A percentile compares a stretch with the other conserved stretches of the same genome.
Evolutionary conservation across 1,284 basidiomycete genomes (phyloP).

Genomic region (Leccinum subrobustum): DNA sequence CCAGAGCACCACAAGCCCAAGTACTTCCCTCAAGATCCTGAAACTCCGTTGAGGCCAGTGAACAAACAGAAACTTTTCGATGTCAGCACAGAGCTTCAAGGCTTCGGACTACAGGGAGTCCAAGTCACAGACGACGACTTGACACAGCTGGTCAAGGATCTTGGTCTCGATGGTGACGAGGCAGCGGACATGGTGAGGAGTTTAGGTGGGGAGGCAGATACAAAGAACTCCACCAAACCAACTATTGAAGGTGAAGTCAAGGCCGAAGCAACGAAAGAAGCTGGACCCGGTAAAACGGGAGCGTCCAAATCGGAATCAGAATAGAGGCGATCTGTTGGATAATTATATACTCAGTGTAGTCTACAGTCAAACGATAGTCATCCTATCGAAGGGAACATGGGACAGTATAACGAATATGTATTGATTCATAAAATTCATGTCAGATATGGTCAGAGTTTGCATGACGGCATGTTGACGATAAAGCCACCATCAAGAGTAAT

Average conservation of each 20-base stretch:
- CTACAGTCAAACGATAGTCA: slow-evolving; percentile 1
- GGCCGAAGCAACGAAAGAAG: slow-evolving; percentile 1
- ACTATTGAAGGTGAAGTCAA: not conserved
- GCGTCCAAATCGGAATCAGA: slow-evolving; percentile 3
- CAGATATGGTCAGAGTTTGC: slow-evolving; percentile 21
- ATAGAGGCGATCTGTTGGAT: not conserved
- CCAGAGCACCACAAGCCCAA: slow-evolving; percentile 64
- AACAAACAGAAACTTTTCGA: slow-evolving; percentile 60
- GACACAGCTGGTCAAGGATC: slow-evolving; percentile 61
- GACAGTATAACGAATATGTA: not conserved
- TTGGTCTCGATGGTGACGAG: slow-evolving; percentile 71
- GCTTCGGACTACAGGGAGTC: slow-evolving; percentile 72
- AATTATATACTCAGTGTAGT: slow-evolving; percentile 6
- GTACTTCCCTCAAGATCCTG: slow-evolving; percentile 48
- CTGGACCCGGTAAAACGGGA: not conserved
- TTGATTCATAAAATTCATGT: not conserved
- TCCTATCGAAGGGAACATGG: not conserved
- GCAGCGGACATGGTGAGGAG: slow-evolving; percentile 68
- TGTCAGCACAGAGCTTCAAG: slow-evolving; percentile 60
- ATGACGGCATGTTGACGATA: slow-evolving; percentile 35
- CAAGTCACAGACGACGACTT: slow-evolving; percentile 75
- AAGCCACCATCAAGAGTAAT: slow-evolving; percentile 60
- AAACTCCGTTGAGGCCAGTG: slow-evolving; percentile 50
- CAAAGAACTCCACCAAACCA: slow-evolving; percentile 5
- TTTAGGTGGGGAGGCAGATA: slow-evolving; percentile 35